Evolutionary conservation across 1,284 basidiomycete genomes (phyloP).

Genomic region (Wolfiporia cocos): DNA sequence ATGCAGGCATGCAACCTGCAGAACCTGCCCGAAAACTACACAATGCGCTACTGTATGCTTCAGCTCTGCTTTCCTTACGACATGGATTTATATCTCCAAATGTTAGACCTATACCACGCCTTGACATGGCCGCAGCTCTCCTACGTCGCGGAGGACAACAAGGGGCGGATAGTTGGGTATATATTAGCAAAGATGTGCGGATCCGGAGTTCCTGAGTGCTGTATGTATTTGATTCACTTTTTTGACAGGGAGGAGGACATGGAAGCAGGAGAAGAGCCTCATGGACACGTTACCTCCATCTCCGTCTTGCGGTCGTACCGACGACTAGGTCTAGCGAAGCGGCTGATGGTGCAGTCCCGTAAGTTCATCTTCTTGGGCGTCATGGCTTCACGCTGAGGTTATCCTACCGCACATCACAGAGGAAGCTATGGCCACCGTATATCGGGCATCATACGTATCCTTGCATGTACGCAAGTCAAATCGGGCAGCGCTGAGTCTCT

Average conservation of each 20-base stretch:
- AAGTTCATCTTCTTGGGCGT: conserved; percentile 23
- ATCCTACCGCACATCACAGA: too few species aligned
- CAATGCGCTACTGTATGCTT: conserved; percentile 79
- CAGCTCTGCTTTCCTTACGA: not conserved
- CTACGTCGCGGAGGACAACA: conserved; percentile 89
- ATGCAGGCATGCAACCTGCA: conserved; percentile 92
- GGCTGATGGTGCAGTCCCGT: conserved; percentile 87
- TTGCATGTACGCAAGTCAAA: conserved; percentile 88
- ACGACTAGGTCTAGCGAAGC: conserved; percentile 81
- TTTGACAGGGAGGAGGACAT: conserved; percentile 66
- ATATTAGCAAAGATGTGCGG: conserved; percentile 85
- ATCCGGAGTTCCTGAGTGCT: not conserved
- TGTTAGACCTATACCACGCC: conserved; percentile 80
- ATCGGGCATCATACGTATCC: conserved; percentile 72
- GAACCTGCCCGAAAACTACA: conserved; percentile 86
- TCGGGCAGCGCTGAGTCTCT: conserved; percentile 77
- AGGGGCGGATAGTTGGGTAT: conserved; percentile 90
- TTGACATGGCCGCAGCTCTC: conserved; percentile 93
- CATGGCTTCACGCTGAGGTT: too few species aligned
- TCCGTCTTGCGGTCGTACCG: conserved; percentile 84
- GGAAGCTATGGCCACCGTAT: conserved; percentile 79
- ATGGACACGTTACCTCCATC: conserved; percentile 90
- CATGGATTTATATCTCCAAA: not conserved
- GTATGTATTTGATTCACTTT: conserved; percentile 1
- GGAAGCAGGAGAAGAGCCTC: conserved; percentile 51